Evolutionary conservation across 2,329 filamentous ascomycete species (phyloP), one percentile per base, ranked within the genome.

Genomic region (Penicillium glabrum): DNA sequence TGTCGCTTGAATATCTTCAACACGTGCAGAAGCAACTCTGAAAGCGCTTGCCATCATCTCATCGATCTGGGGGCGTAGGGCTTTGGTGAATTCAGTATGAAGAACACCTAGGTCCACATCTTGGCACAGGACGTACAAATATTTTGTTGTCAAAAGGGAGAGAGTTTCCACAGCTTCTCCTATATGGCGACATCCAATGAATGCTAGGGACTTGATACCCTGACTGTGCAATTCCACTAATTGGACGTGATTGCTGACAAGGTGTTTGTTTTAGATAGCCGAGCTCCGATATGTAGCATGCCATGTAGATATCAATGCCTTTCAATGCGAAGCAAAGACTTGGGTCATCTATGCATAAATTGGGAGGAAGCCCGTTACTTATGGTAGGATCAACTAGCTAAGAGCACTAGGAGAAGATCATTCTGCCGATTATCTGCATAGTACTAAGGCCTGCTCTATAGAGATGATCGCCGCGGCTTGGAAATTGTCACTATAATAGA

Each of bases 181-280:
- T 0, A 83, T 85, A 53, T 83, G 82, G 3, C 86, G 78, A 1
- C 80, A 80, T 0, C 82, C 80, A 3, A 87, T 73, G 0, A 89
- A 73, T 0, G 86, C 87, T 21, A 89, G 77, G 0, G 83, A 87
- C 66, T 89, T 89, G 58, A 89, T 74, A 0, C 80, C 76, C 67
- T 89, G 86, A 63, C 89, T 89, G 41, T 82, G 76, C 83, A 88
- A 86, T 68, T 89, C 87, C 1, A 87, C 86, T 0, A 80, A 79
- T 68, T 87, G 84, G 1, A 89, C 84, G 64, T 89, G 85, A 2
- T 76, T 77, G 43, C 80, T 82, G 11, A 89, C 81, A 0, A 87
- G 85, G 55, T 85, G 83, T 0, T 85, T 81, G n/a, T n/a, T n/a
- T n/a, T 0, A 89, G 79, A 61, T 82, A 86, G 0, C 77, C 83